Base-by-base conservation (phyloP, 768 basidiomycete genomes). In the Wakefieldia striispora region DNA sequence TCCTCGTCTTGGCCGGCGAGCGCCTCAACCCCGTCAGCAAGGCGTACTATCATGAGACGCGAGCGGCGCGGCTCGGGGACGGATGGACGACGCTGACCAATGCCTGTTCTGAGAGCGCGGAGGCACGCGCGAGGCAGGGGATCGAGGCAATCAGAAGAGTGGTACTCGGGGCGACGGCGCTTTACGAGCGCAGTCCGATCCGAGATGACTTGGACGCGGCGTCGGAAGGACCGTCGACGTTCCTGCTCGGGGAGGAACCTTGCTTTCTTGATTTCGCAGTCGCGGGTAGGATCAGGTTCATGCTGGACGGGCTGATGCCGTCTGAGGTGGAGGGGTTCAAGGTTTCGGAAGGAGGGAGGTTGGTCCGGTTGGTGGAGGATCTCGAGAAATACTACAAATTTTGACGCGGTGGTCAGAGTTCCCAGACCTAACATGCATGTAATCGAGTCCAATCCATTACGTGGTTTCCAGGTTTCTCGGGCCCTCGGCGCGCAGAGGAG, bases 31-130 rank as follows among this genome's bases (percentile, higher is more conserved):
- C 63, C 1, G 45, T 47, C 33, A 73, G 72, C 60, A 53, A 62
- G 51, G 64, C 50, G 9, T 74, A 72, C 54, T 82, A 76, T 58
- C 60, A 71, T 26, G 54, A 51, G 7, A 76, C 73, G 1, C 62
- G 75, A 16, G 63, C 66, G 24, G 50, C 43, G 4, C 41, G 37
- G 2, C 70, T 71, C 39, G 75, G 77, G 0, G 58, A 61, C 33
- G 54, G 73, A 43, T 75, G 78, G 57, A 67, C 72, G 33, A 40
- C 72, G 17, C 46, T 62, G 4, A 54, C 51, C 14, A 45, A 36
- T 13, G 50, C 38, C 56, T 52, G 46, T 19, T 62, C 12, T 62
- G 69, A 34, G 53, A 53, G 45, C 45, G 64, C 13, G 56, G 65
- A 71, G 23, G 58, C 55, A 31, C 51, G 77, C n/a, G 35, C 45